Percentiles rank a stretch among this genome's conserved stretches.
phyloP scores from a whole-genome alignment of 345 rosid species.

The Gossypium sturtianum region DNA sequence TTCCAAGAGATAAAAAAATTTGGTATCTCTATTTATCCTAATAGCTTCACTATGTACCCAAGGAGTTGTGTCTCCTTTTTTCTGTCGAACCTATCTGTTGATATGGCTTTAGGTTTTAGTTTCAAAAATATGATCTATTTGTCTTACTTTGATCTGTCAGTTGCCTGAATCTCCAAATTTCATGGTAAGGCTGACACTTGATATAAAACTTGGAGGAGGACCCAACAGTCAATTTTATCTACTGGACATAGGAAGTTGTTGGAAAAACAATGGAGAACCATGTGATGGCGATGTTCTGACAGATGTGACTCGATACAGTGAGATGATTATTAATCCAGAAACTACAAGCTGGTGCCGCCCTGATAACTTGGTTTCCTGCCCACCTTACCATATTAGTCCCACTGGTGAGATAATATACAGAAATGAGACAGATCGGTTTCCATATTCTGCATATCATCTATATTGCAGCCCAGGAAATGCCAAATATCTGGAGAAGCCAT shows the following conservation, averaged over 20 bases:
- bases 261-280: constrained; percentile 51
- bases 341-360: constrained; percentile 41
- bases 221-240: constrained; percentile 46
- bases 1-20: background rate
- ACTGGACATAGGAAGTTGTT: constrained; percentile 56
- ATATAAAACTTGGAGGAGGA: constrained; percentile 51
- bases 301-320: constrained; percentile 53
- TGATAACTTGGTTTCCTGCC: constrained; percentile 38
- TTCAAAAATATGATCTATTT: background rate
- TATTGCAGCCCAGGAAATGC: constrained; percentile 47
- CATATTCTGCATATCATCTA: constrained; percentile 44
- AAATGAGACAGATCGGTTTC: constrained; percentile 36
- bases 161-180: constrained; percentile 51
- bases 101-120: background rate
- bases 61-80: background rate
- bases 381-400: constrained; percentile 39
- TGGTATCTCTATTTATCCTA: background rate
- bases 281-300: constrained; percentile 50
- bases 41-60: background rate
- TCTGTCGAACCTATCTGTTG: background rate
- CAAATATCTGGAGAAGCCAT: constrained; percentile 35
- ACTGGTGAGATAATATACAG: constrained; percentile 33
- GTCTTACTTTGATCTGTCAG: constrained; percentile 21
- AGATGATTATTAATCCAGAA: constrained; percentile 42
- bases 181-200: constrained; percentile 43